Evolutionary conservation across 352 stramenopile species (phyloP), one percentile per base, ranked within the genome.

Genomic region (Pythium dissimile): DNA sequence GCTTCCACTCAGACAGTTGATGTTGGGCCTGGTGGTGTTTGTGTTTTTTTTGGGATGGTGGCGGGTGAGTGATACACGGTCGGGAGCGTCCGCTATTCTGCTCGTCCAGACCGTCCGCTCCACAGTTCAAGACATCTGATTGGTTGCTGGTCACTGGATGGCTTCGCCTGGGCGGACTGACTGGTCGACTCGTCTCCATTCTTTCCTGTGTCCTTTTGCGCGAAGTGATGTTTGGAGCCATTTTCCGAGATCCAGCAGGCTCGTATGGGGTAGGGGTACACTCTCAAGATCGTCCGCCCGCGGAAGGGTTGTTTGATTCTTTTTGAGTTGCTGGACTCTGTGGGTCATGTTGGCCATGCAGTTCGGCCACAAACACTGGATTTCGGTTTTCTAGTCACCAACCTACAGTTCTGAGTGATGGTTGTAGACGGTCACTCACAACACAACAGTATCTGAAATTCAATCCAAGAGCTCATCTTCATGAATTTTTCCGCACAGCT

Each of bases 31-130:
- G 2, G 20, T 18, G 49, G 52, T 38, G 49, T 57, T 37, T 46
- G 48, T 35, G 54, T 69, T 73, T 73, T 73, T 73, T 69, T 69
- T 64, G 48, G 64, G 57, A 66, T 59, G 51, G 32, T 63, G 61
- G 46, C 34, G 6, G 15, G 45, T 55, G 56, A 62, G 59, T 62
- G 51, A 61, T 67, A 51, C 48, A 59, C 28, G 18, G 34, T 7
- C 30, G 3, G 28, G 42, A 28, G 32, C 23, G 24, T 51, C 42
- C 42, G 42, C 42, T 32, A 35, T 3, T 6, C 4, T 32, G 46
- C 23, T 43, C 28, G 46, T 43, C 59, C 35, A 38, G 24, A 34
- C 21, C 48, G 42, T 69, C 61, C 61, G 61, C 61, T 69, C 61
- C 61, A 69, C 61, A 18, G 3, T 43, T 30, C 12, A 20, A 39